phyloP scores from a whole-genome alignment of 2,329 filamentous ascomycete genomes.

The Colletotrichum sojae region DNA sequence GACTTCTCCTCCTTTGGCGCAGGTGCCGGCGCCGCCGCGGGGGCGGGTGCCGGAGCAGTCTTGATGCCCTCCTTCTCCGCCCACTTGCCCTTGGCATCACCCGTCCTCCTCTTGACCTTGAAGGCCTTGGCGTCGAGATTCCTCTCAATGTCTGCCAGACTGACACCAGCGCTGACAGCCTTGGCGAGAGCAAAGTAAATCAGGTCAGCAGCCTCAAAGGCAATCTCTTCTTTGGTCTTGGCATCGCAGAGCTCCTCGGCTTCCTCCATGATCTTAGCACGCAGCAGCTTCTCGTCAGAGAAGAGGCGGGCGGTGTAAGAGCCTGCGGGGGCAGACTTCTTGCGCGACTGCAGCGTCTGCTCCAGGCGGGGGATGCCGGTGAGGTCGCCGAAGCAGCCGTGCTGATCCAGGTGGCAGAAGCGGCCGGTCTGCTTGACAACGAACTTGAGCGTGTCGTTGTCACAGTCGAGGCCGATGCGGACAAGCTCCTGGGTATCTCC shows the following conservation, averaged over 20 bases:
- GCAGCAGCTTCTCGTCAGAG: slow-evolving; percentile 88
- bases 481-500: slow-evolving; percentile 94
- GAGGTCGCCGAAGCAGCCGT: slow-evolving; percentile 92
- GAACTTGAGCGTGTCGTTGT: slow-evolving; percentile 92
- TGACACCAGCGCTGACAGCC: slow-evolving; percentile 87
- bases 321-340: slow-evolving; percentile 84
- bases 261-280: slow-evolving; percentile 99
- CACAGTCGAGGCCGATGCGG: slow-evolving; percentile 89
- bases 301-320: slow-evolving; percentile 97
- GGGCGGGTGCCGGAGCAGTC: slow-evolving; percentile 48
- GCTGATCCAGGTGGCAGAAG: slow-evolving; percentile 95
- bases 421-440: slow-evolving; percentile 90
- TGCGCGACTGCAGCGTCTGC: slow-evolving; percentile 86
- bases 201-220: slow-evolving; percentile 94
- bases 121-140: slow-evolving; percentile 95
- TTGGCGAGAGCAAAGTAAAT: slow-evolving; percentile 97
- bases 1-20: slow-evolving; percentile 56
- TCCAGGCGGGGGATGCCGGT: slow-evolving; percentile 87
- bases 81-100: slow-evolving; percentile 95
- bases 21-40: slow-evolving; percentile 48
- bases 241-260: slow-evolving; percentile 95
- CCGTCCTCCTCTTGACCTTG: slow-evolving; percentile 93
- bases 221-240: slow-evolving; percentile 83
- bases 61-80: slow-evolving; percentile 84
- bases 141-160: slow-evolving; percentile 88